Percentiles rank a stretch among this genome's conserved stretches.
phyloP scores from a whole-genome alignment of 2,329 filamentous ascomycete genomes.

The Fusarium setosum region DNA sequence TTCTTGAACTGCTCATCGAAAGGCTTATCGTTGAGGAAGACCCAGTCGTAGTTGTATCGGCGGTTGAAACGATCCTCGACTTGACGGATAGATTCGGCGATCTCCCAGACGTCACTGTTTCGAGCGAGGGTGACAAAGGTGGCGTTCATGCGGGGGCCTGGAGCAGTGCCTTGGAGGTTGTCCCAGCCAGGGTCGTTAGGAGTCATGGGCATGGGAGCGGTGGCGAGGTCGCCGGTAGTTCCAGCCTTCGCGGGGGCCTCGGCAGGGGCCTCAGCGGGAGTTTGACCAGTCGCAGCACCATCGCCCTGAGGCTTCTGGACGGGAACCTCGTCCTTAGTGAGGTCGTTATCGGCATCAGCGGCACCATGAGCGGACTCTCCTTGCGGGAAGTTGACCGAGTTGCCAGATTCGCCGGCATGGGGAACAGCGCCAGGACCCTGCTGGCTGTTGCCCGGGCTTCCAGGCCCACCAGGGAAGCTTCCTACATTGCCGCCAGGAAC shows the following conservation, averaged over 20 bases:
- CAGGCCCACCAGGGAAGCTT: slow-evolving; percentile 40
- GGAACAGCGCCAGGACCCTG: slow-evolving; percentile 36
- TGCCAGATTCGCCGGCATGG: slow-evolving; percentile 31
- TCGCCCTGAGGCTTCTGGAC: slow-evolving; percentile 35
- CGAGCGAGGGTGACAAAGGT: slow-evolving; percentile 97
- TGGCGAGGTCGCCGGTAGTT: slow-evolving; percentile 8
- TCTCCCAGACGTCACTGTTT: slow-evolving; percentile 96
- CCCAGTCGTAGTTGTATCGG: slow-evolving; percentile 98
- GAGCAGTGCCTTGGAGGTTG: slow-evolving; percentile 62
- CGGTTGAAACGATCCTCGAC: slow-evolving; percentile 98
- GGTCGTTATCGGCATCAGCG: slow-evolving; percentile 25
- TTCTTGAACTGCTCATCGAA: slow-evolving; percentile 96
- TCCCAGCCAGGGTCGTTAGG: slow-evolving; percentile 65
- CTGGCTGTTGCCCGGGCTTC: slow-evolving; percentile 28
- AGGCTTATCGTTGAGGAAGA: slow-evolving; percentile 96
- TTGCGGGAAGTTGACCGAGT: slow-evolving; percentile 39
- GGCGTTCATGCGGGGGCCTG: slow-evolving; percentile 88
- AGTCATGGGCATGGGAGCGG: slow-evolving; percentile 57
- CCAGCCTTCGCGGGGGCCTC: slow-evolving; percentile 19
- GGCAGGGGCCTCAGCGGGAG: slow-evolving; percentile 1
- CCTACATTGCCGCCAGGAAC: slow-evolving; percentile 30
- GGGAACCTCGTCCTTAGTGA: slow-evolving; percentile 31
- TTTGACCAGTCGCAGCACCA: slow-evolving; percentile 4
- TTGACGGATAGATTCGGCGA: slow-evolving; percentile 93
- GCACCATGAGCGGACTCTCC: slow-evolving; percentile 28